These are phyloP conservation scores for Annulohypoxylon maeteangense DNA, from an alignment of 495 filamentous ascomycete species.

Conservation along the genomic window DNA sequence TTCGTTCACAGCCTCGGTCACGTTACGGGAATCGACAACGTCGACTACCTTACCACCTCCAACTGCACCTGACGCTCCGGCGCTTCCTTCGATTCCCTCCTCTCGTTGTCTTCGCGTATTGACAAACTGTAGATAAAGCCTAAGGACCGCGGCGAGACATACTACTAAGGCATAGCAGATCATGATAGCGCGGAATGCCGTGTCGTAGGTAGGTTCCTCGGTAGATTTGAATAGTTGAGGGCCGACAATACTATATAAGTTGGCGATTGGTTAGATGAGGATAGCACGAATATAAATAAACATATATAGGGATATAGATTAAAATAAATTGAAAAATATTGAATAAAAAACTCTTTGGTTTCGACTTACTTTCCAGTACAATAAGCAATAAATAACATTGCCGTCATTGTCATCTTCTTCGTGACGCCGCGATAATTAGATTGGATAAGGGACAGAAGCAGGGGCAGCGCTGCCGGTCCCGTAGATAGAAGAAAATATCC, in stretches of 20 bases:
- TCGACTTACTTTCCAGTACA: conserved; percentile 67
- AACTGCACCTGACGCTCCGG: conserved; percentile 56
- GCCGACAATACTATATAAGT: conserved; percentile 40
- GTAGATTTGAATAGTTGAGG: conserved; percentile 49
- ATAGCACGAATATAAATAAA: too few relatives aligned
- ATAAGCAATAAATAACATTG: conserved; percentile 71
- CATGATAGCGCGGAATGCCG: conserved; percentile 63
- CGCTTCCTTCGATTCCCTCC: conserved; percentile 55
- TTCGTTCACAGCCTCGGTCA: conserved; percentile 43
- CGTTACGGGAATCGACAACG: conserved; percentile 45
- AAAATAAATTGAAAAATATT: too few relatives aligned
- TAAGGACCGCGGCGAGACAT: conserved; percentile 51
- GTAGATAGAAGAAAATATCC: conserved; percentile 52
- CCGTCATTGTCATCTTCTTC: conserved; percentile 75
- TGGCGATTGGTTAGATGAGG: not conserved
- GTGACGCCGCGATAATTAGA: conserved; percentile 77
- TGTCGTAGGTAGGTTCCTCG: conserved; percentile 52
- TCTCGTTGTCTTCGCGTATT: conserved; percentile 54
- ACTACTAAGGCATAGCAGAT: conserved; percentile 62
- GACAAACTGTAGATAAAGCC: conserved; percentile 53
- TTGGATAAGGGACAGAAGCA: conserved; percentile 51
- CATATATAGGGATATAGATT: too few relatives aligned
- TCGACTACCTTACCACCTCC: conserved; percentile 56
- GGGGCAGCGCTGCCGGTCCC: conserved; percentile 47
- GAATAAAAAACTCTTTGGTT: too few relatives aligned